Conservation (phyloP, 2,329 filamentous ascomycete species). For the Fusarium tricinctum region DNA sequence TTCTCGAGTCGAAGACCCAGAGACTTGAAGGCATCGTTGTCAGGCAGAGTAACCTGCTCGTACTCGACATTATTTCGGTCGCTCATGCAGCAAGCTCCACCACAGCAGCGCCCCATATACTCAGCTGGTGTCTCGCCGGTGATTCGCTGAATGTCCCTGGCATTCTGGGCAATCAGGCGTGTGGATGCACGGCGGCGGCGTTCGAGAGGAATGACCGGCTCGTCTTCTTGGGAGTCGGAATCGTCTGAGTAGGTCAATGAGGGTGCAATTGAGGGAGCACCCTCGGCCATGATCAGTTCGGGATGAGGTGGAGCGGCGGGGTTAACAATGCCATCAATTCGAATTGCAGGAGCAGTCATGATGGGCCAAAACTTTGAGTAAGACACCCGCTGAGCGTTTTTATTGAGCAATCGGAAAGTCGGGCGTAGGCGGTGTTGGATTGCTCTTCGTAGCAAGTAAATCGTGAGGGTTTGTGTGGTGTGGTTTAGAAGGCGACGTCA, state of each 20-base stretch:
- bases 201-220: slow-evolving; percentile 57
- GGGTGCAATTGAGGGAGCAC: slow-evolving; percentile 67
- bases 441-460: slow-evolving; percentile 37
- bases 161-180: slow-evolving; percentile 74
- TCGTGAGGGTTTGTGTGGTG: slow-evolving; percentile 28
- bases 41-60: slow-evolving; percentile 71
- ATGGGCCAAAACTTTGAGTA: slow-evolving; percentile 34
- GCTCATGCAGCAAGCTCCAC: slow-evolving; percentile 74
- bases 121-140: slow-evolving; percentile 74
- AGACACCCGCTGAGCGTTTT: slow-evolving; percentile 22
- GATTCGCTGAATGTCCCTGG: slow-evolving; percentile 72
- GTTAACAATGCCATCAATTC: slow-evolving; percentile 54
- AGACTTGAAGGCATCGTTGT: slow-evolving; percentile 87
- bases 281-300: slow-evolving; percentile 62
- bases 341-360: slow-evolving; percentile 51
- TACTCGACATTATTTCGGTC: slow-evolving; percentile 63
- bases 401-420: slow-evolving; percentile 20
- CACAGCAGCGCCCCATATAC: slow-evolving; percentile 73
- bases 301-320: slow-evolving; percentile 58
- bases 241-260: slow-evolving; percentile 75
- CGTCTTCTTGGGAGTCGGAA: slow-evolving; percentile 70
- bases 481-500: slow-evolving; percentile 42
- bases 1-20: slow-evolving; percentile 82
- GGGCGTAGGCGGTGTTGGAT: slow-evolving; percentile 35
- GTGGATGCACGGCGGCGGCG: slow-evolving; percentile 77